Conservation (phyloP, 768 basidiomycete genomes). For the Leccinellum rugosiceps region DNA sequence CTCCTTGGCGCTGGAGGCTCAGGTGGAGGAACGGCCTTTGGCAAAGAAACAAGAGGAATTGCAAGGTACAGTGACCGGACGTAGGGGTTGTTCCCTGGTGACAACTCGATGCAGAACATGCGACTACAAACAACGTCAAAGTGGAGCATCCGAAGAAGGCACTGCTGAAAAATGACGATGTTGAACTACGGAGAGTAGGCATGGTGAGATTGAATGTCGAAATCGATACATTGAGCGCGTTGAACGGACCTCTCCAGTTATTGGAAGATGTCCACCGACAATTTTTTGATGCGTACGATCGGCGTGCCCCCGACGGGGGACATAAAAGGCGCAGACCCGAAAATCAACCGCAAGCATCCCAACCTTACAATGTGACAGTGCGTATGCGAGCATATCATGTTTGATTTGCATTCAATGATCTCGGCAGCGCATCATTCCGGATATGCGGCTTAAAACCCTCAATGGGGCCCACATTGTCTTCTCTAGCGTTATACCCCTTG, state of each 20-base stretch:
- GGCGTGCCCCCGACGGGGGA: conserved; percentile 27
- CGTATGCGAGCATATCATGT: conserved; percentile 21
- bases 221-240: not conserved
- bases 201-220: conserved; percentile 44
- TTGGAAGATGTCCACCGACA: conserved; percentile 72
- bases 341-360: conserved; percentile 24
- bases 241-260: conserved; percentile 47
- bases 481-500: conserved; percentile 93
- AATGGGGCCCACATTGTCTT: conserved; percentile 81
- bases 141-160: conserved; percentile 63
- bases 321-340: conserved; percentile 26
- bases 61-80: conserved; percentile 41
- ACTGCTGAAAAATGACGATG: conserved; percentile 82
- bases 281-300: conserved; percentile 72
- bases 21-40: conserved; percentile 81
- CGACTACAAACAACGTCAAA: conserved; percentile 24
- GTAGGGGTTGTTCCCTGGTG: not conserved
- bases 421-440: conserved; percentile 77
- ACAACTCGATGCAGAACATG: conserved; percentile 10
- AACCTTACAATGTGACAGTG: conserved; percentile 76
- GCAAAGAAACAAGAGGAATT: conserved; percentile 85
- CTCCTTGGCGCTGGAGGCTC: conserved; percentile 73
- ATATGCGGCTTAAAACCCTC: conserved; percentile 73
- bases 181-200: conserved; percentile 74
- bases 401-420: not conserved